A percentile compares a stretch with the other conserved stretches of the same genome.
Conservation (phyloP, 2,329 filamentous ascomycete genomes). For the Ceratocystis cacaofunesta region DNA sequence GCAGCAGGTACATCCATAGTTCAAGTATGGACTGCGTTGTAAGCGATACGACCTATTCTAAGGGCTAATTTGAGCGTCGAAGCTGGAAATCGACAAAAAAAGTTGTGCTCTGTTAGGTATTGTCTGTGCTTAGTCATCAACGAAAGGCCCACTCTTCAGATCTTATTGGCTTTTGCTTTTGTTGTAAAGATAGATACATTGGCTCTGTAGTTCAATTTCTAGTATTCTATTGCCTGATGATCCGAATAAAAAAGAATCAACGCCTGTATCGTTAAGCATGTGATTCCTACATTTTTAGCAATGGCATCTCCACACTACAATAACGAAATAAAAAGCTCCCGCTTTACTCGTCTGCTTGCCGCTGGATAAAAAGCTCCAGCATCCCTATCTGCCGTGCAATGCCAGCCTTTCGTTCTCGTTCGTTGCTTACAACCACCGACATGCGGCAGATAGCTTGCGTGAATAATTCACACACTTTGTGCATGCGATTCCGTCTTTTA, state of each 20-base stretch:
- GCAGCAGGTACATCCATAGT: slow-evolving; percentile 39
- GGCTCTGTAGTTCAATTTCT: not conserved
- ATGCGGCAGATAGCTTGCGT: slow-evolving; percentile 46
- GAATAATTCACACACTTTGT: slow-evolving; percentile 50
- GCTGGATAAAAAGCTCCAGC: slow-evolving; percentile 50
- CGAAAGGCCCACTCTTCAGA: too few relatives aligned
- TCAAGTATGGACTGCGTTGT: not conserved
- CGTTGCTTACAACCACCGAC: slow-evolving; percentile 31
- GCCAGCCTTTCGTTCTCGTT: slow-evolving; percentile 34
- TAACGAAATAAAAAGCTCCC: not conserved
- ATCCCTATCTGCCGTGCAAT: slow-evolving; percentile 52
- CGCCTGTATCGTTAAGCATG: not conserved
- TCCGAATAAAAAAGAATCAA: not conserved
- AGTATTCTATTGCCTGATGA: not conserved
- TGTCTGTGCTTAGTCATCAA: too few relatives aligned
- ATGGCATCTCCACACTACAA: not conserved
- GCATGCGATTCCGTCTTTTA: slow-evolving; percentile 44
- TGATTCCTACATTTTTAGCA: not conserved
- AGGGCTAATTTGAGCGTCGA: too few relatives aligned
- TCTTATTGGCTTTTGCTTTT: too few relatives aligned
- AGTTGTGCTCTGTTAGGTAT: too few relatives aligned
- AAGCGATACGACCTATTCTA: too few relatives aligned
- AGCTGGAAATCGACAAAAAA: too few relatives aligned
- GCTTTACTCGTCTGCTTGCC: slow-evolving; percentile 8
- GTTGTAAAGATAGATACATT: not conserved